A percentile compares a stretch with the other conserved stretches of the same genome.
These are phyloP conservation scores for Dactylellina leptospora DNA, from an alignment of 2,329 filamentous ascomycete species.

Conservation along the genomic window DNA sequence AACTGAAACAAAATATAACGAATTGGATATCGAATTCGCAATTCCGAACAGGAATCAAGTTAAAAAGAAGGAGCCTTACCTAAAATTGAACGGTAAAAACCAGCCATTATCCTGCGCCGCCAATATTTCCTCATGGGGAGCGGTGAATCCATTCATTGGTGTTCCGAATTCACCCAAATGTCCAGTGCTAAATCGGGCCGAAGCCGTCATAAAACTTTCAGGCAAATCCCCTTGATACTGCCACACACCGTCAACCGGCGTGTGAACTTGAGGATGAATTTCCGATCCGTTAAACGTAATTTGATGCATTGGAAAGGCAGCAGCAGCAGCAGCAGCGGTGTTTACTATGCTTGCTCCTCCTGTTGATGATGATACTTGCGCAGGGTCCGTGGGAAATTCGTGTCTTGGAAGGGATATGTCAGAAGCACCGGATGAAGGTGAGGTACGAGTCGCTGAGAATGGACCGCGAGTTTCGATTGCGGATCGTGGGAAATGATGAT, in stretches of 20 bases:
- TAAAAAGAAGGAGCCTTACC: slow-evolving; percentile 16
- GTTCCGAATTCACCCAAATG: slow-evolving; percentile 41
- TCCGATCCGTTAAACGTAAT: slow-evolving; percentile 43
- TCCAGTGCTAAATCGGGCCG: slow-evolving; percentile 34
- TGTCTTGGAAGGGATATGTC: slow-evolving; percentile 49
- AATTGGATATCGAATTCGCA: slow-evolving; percentile 2
- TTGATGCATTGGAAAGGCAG: slow-evolving; percentile 47
- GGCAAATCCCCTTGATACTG: slow-evolving; percentile 45
- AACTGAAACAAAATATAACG: neutral
- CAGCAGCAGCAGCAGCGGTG: slow-evolving; percentile 2
- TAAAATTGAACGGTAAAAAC: slow-evolving; percentile 52
- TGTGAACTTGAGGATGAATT: slow-evolving; percentile 29
- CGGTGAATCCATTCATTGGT: slow-evolving; percentile 47
- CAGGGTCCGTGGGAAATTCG: slow-evolving; percentile 41
- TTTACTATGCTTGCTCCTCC: slow-evolving; percentile 1
- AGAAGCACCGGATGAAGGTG: slow-evolving; percentile 46
- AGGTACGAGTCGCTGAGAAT: slow-evolving; percentile 47
- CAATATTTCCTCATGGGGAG: slow-evolving; percentile 49
- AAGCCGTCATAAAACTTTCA: slow-evolving; percentile 30
- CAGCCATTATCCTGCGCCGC: slow-evolving; percentile 50
- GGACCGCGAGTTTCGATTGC: slow-evolving; percentile 49
- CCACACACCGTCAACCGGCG: slow-evolving; percentile 35
- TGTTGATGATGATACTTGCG: no score
- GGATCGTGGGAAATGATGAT: slow-evolving; percentile 48
- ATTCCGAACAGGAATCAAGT: neutral